Conservation (phyloP, 176 grass and related monocot species). For the sorghum (Sorghum bicolor) region Sorghum_bicolor_NCBIv3 NC_012871.2:2990501-2991000, state of each 20-base stretch:
- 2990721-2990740: constrained; percentile 4
- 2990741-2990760: neutral
- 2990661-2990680: neutral
- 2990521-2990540: neutral
- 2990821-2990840: too few relatives aligned
- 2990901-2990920: neutral
- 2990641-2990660: neutral
- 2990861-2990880: neutral
- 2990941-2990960: constrained; percentile 8
- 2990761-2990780: too few relatives aligned
- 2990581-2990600: neutral
- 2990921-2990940: neutral
- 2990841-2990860: neutral
- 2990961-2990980: too few relatives aligned
- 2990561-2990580: neutral
- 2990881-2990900: neutral
- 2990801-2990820: constrained; percentile 42
- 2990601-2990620: neutral
- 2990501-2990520: neutral
- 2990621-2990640: neutral
- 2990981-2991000: too few relatives aligned
- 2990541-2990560: neutral
- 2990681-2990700: too few relatives aligned
- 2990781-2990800: neutral
- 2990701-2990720: too few relatives aligned